Base-by-base conservation (phyloP, 352 stramenopile genomes). In the Globisporangium alternatum region DNA sequence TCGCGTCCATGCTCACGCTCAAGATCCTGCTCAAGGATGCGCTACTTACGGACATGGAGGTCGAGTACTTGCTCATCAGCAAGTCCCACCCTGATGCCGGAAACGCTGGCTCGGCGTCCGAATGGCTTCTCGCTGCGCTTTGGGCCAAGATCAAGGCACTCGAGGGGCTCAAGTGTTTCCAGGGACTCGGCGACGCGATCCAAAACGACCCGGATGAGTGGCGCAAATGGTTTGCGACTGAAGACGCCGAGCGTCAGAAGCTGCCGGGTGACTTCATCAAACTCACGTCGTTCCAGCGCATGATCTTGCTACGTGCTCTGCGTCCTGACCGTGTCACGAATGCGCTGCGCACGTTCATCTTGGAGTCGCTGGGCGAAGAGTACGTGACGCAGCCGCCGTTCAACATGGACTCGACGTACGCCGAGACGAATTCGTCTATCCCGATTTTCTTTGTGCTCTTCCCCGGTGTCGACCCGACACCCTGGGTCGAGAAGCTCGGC, bases 181-280 rank as follows among this genome's bases (percentile, higher is more conserved):
- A 92, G 52, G 91, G 89, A 43, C 70, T 99, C 9, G 95, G 95
- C 7, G 96, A 99, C 74, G 89, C 83, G 22, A 98, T 99, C 70
- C 97, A 99, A 69, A 97, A 93, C 54, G 96, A 99, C 55, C 95
- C 92, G 1, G 97, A 99, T 64, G 96, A 98, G 39, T 99, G 97
- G 97, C 70, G 85, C 31, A 90, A 92, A 68, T 99, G 95, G 95
- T 99, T 99, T 75, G 93, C 98, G 39, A 81, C 93, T 0, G 94
- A 98, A 73, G 93, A 98, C 60, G 93, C 93, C 2, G 97, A 99
- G 76, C 77, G 88, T 19, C 86, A 94, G 28, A 97, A 97, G 62
- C 80, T 99, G 2, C 97, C 97, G 35, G 96, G 96, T 4, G 94
- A 98, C 66, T 97, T 96, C 53, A 55, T 80, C 9, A 95, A 96